phyloP scores from a whole-genome alignment of 495 filamentous ascomycete species.

The Penicillium alfredii region DNA sequence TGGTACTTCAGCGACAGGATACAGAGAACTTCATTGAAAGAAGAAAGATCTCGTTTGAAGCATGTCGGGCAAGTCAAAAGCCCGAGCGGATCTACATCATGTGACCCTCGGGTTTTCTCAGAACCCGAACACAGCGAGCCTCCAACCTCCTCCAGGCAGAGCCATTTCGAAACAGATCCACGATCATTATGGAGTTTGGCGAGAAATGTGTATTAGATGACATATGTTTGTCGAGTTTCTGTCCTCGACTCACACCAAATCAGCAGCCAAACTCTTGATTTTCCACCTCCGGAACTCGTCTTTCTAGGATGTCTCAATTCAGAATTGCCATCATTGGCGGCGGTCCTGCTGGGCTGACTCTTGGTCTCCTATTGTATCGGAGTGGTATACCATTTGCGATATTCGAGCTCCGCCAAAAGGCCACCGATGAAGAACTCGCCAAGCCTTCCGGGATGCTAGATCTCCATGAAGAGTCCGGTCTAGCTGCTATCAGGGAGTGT shows the following conservation, averaged over 20 bases:
- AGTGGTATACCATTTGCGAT: slow-evolving; percentile 42
- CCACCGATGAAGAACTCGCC: slow-evolving; percentile 11
- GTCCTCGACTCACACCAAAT: background rate
- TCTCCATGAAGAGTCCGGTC: slow-evolving; percentile 46
- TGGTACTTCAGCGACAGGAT: no score
- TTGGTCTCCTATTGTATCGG: slow-evolving; percentile 49
- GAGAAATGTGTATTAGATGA: no score
- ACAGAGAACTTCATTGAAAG: no score
- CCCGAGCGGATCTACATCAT: no score
- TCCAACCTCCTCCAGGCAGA: background rate
- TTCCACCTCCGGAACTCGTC: no score
- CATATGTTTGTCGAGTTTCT: background rate
- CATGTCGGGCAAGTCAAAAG: no score
- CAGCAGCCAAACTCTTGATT: background rate
- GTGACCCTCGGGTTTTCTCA: no score
- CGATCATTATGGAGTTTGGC: background rate
- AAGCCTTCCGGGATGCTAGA: slow-evolving; percentile 53
- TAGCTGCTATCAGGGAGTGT: slow-evolving; percentile 46
- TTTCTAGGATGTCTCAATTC: no score
- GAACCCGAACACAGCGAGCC: no score
- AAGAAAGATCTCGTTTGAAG: no score
- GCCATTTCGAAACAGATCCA: background rate
- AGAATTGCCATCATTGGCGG: slow-evolving; percentile 53
- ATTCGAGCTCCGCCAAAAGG: slow-evolving; percentile 47
- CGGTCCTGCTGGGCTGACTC: slow-evolving; percentile 52